phyloP scores from a whole-genome alignment of 1,284 basidiomycete genomes.

The Leccinum subspadiceum region DNA sequence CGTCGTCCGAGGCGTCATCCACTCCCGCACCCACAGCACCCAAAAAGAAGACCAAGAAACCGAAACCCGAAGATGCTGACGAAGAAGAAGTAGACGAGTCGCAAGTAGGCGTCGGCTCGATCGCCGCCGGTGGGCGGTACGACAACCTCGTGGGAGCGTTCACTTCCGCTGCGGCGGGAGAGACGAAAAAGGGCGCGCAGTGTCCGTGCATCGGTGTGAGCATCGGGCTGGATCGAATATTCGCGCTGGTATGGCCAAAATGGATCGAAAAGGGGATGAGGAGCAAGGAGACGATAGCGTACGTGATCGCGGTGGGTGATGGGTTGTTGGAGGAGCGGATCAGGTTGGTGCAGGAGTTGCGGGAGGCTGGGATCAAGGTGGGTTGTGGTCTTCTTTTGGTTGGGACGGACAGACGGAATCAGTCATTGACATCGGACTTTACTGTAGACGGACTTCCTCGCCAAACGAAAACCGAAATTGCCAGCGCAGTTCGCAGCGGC shows the following conservation, averaged over 20 bases:
- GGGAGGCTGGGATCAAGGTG: conserved; percentile 89
- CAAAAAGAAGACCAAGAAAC: conserved; percentile 57
- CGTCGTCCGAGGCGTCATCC: conserved; percentile 33
- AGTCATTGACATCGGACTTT: background rate
- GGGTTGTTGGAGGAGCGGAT: conserved; percentile 88
- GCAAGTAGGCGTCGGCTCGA: conserved; percentile 92
- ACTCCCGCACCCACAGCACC: conserved; percentile 31
- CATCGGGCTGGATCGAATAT: conserved; percentile 95
- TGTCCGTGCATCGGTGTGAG: conserved; percentile 94
- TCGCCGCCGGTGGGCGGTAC: conserved; percentile 96
- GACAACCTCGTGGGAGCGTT: conserved; percentile 98
- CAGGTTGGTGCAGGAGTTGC: conserved; percentile 76
- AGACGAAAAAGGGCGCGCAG: conserved; percentile 61
- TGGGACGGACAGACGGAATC: background rate
- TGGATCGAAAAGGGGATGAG: conserved; percentile 76
- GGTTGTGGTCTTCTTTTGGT: background rate
- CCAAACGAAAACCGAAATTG: conserved; percentile 91
- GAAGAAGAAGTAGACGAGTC: conserved; percentile 93
- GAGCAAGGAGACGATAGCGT: conserved; percentile 93
- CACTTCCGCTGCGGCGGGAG: conserved; percentile 73
- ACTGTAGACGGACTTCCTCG: conserved; percentile 84
- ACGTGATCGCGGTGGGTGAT: conserved; percentile 91
- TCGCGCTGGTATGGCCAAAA: conserved; percentile 87
- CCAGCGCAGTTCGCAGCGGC: conserved; percentile 85
- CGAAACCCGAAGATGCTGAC: conserved; percentile 38